Evolutionary conservation across 2,329 filamentous ascomycete species (phyloP), one percentile per base, ranked within the genome.

Genomic region (Trichoderma breve): DNA sequence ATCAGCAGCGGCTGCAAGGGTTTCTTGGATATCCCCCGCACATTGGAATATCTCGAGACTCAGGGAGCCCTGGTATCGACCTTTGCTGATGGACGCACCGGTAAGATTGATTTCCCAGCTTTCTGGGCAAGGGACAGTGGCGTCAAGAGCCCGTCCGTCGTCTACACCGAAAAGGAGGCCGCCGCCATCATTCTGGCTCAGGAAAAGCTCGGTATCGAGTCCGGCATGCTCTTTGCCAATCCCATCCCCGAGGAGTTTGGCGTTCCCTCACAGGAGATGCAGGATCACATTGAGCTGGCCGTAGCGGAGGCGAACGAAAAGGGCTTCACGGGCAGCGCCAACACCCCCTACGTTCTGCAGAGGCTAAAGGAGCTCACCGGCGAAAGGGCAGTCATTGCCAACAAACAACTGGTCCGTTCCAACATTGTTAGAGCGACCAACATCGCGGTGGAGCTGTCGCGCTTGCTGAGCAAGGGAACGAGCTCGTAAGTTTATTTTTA

Each of bases 51-150:
- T 76, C 84, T 91, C 24, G 90, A 91, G 80, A 91, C 89, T 0
- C 89, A 91, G 78, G 93, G 93, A 11, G 94, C 94, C 26, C 87
- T 91, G 47, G 94, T 98, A 1, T 92, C 90, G 4, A 98, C 96
- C 3, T 99, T 98, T 83, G 91, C 94, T 28, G 93, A 97, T 81
- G 93, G 93, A 1, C 88, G 93, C 47, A 82, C 83, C 30, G 92
- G 90, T 2, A 83, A 87, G 6, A 88, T 98, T 53, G 92, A 97
- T 77, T 96, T 98, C 77, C 96, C 96, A 1, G 94, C 93, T 0
- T 99, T 99, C 81, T 99, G 93, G 88, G 93, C 93, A 0, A 86
- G 95, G 53, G 93, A 98, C 55, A 98, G 95, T 80, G 93, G 94
- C 14, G 83, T 92, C 67, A 90, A 86, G 80, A 97, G 94, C 78